Evolutionary conservation across 208 protist genomes (phyloP), one percentile per base, ranked within the genome.

Genomic region (Trypanosoma avium): DNA sequence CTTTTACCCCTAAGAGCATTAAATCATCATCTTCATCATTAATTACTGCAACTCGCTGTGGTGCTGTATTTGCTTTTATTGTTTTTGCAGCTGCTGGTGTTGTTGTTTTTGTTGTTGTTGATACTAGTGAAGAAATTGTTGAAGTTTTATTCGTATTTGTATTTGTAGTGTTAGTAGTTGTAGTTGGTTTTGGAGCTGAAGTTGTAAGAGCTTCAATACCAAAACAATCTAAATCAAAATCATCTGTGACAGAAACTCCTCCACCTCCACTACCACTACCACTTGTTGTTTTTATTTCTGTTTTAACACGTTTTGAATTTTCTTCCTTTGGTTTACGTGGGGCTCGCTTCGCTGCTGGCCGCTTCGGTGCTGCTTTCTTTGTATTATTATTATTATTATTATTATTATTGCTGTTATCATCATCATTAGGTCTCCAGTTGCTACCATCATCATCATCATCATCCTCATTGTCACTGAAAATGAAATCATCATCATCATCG

Each of bases 211-310:
- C 88, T 45, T 89, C 83, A 36, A 94, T 75, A 12, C 88, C 88
- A 66, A 95, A 93, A 43, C 75, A 64, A 45, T 92, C 82, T 12
- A 95, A 56, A 59, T 86, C 81, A 48, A 92, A 86, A 33, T 77
- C 47, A 61, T 92, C 84, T 33, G 81, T 76, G n/a, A 30, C 60
- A 32, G 38, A 46, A 15, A 40, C 38, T 33, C 21, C 48, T 15
- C 22, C 17, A 32, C 54, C 35, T 19, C 3, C 55, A 13, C 17
- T 10, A 19, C 54, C 35, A 9, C 3, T 33, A 13, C 17, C 3
- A 19, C 1, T 58, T 30, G 38, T 42, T 13, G 52, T 15, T 30
- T 63, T 22, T 33, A n/a, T n/a, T 36, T 74, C 61, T 47, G 53
- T 77, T 49, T 71, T 75, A 7, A 42, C 64, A 40, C 61, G 61